Base-by-base conservation (phyloP, 345 rosid species). In the Boechera stricta region DNA sequence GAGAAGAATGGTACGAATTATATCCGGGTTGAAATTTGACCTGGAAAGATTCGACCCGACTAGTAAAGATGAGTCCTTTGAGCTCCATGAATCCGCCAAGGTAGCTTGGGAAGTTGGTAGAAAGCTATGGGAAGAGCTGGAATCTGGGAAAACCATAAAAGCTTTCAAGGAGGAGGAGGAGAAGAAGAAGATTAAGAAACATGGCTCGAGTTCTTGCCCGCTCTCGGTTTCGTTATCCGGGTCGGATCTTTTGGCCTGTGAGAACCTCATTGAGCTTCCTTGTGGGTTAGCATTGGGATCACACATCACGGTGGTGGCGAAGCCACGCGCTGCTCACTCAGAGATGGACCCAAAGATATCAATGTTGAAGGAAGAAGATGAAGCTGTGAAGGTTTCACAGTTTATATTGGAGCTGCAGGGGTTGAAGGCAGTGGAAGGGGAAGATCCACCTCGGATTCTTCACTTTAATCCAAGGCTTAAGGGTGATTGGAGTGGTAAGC, bases 381-480 rank as follows among this genome's bases (percentile, higher is more conserved):
- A 85, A 45, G 4, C 55, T 48, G 80, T 78, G 55, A 82, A 85
- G 86, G 90, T 87, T 61, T 89, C 92, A 0, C 91, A 91, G 87
- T 91, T 89, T 71, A 83, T 80, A 60, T 31, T 91, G 80, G 94
- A 91, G 83, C 57, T 91, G 60, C 92, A 82, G 74, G 97, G 94
- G 3, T 80, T 91, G 78, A 89, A 83, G 71, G 80, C 74, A 6
- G 94, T 86, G 68, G 91, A 91, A 10, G 94, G 92, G 1, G 94
- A 91, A 83, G 92, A 87, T 31, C 92, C 97, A 6, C 97, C 97
- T 2, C 72, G 85, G 85, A 83, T 91, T 64, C 75, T 91, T 73
- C 97, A 91, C 41, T 89, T 91, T 35, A 89, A 91, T 62, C 92
- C 94, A 16, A 86, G 97, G 87, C 74, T 91, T 79, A 89, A 78